Base-by-base conservation (phyloP, 139 green algal species). In the Micractinium conductrix region DNA sequence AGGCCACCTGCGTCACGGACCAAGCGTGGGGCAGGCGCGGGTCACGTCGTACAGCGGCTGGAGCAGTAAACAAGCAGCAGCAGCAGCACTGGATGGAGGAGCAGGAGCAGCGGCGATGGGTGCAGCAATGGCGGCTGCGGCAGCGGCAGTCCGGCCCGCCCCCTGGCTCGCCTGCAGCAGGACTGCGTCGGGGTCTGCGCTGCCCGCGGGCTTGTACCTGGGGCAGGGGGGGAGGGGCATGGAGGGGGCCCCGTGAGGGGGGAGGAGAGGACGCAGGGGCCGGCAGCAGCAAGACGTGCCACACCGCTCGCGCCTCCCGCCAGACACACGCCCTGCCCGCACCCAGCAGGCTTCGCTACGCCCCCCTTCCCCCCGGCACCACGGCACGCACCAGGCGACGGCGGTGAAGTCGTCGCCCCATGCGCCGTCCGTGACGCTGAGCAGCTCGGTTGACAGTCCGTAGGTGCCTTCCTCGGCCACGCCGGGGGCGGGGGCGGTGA, bases 361-460 rank as follows among this genome's bases (percentile, higher is more conserved):
- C 30, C 21, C 7, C 28, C 21, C 5, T 30, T 12, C 60, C 14
- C 26, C 60, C 60, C 28, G 1, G 14, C 33, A 68, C 9, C 14
- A 37, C 21, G 9, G 26, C 26, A 37, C 19, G 4, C 2, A 24
- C 3, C 19, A 26, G 67, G 17, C 28, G 17, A 48, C 38, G 22
- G 38, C 68, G 17, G 74, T 37, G 74, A 80, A 80, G 7, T 80
- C 74, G 45, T 33, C 26, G 74, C 74, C 74, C 74, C 74, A 80
- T 16, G 74, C 74, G 74, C 33, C 48, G 33, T 65, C 50, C 0
- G 12, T 2, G 7, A 80, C 74, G 21, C 28, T 45, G 19, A 67
- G 74, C 74, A 80, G 74, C 74, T 80, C 45, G 45, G 19, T 67
- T 17, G n/a, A 44, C n/a, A 67, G n/a, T 45, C 45, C 74, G 30